Conservation (phyloP, 202 grass and related monocot species). For the Panicum hallii region DNA sequence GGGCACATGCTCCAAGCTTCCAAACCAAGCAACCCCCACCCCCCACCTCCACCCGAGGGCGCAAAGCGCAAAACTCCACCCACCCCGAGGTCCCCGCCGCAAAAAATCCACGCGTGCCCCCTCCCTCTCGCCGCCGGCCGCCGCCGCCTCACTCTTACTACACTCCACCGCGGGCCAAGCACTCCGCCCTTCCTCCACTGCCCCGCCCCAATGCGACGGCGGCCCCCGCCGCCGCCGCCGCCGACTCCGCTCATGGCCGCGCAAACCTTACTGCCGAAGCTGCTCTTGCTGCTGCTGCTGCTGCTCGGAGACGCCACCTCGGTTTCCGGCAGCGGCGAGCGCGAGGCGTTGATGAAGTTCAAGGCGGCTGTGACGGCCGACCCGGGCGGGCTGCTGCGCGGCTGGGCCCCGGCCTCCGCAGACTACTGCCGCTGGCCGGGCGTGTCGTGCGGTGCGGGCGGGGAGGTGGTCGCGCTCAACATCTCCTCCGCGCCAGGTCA, state of each 20-base stretch:
- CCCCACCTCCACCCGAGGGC: slow-evolving; percentile 33
- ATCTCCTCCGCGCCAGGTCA: slow-evolving; percentile 48
- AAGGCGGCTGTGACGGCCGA: slow-evolving; percentile 61
- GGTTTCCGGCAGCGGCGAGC: slow-evolving; percentile 45
- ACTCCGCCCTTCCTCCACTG: slow-evolving; percentile 27
- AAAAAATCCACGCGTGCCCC: slow-evolving; percentile 43
- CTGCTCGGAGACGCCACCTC: slow-evolving; percentile 17
- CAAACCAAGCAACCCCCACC: slow-evolving; percentile 44
- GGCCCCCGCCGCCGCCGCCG: slow-evolving; percentile 50
- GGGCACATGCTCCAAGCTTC: slow-evolving; percentile 44
- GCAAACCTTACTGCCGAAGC: slow-evolving; percentile 36
- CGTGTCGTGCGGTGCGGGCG: slow-evolving; percentile 57
- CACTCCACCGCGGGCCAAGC: slow-evolving; percentile 19
- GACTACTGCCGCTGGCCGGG: slow-evolving; percentile 82
- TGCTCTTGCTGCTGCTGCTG: slow-evolving; percentile 30
- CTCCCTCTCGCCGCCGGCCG: slow-evolving; percentile 30
- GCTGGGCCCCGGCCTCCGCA: slow-evolving; percentile 46
- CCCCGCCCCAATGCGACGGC: slow-evolving; percentile 53
- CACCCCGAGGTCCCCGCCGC: slow-evolving; percentile 45
- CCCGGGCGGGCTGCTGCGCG: slow-evolving; percentile 54
- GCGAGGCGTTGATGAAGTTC: slow-evolving; percentile 60
- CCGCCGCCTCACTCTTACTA: slow-evolving; percentile 18
- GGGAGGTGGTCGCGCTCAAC: slow-evolving; percentile 59
- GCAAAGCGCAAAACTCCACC: slow-evolving; percentile 42
- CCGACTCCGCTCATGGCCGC: slow-evolving; percentile 15